phyloP scores from a whole-genome alignment of 2,329 filamentous ascomycete genomes.

The Paraphoma sp. region DNA sequence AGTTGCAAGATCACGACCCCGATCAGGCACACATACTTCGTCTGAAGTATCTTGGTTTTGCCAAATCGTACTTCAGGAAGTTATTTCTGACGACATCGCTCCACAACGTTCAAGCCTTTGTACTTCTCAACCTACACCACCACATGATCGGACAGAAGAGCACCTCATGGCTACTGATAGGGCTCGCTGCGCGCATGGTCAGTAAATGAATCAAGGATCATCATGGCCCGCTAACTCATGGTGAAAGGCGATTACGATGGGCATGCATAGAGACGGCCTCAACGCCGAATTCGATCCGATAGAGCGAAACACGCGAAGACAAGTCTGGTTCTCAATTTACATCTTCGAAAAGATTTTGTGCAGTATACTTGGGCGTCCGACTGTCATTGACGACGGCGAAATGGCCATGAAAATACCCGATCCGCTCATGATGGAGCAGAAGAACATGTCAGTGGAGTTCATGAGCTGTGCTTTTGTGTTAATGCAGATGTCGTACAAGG shows the following conservation, averaged over 20 bases:
- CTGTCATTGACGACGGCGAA: slow-evolving; percentile 33
- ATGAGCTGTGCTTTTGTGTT: slow-evolving; percentile 18
- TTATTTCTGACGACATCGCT: slow-evolving; percentile 49
- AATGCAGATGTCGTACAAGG: slow-evolving; percentile 23
- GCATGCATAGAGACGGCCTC: slow-evolving; percentile 53
- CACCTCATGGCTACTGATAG: slow-evolving; percentile 50
- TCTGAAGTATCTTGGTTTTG: slow-evolving; percentile 33
- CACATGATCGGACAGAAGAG: slow-evolving; percentile 53
- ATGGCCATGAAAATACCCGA: slow-evolving; percentile 29
- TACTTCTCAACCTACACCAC: slow-evolving; percentile 52
- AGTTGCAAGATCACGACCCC: slow-evolving; percentile 41
- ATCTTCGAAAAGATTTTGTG: slow-evolving; percentile 34
- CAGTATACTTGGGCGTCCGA: slow-evolving; percentile 33
- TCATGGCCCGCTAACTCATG: neutral
- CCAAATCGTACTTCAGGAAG: slow-evolving; percentile 44
- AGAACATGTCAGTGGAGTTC: slow-evolving; percentile 19
- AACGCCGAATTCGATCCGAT: slow-evolving; percentile 47
- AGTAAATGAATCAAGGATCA: neutral
- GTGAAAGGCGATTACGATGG: slow-evolving; percentile 48
- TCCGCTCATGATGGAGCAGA: slow-evolving; percentile 22
- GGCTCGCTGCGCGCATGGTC: slow-evolving; percentile 50
- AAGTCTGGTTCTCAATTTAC: slow-evolving; percentile 38
- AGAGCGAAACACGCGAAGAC: slow-evolving; percentile 32
- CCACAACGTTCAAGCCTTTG: slow-evolving; percentile 52
- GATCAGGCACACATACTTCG: slow-evolving; percentile 24